These are phyloP conservation scores for Tetrahymena malaccensis DNA, from an alignment of 73 alveolate species.

Conservation along the genomic window DNA sequence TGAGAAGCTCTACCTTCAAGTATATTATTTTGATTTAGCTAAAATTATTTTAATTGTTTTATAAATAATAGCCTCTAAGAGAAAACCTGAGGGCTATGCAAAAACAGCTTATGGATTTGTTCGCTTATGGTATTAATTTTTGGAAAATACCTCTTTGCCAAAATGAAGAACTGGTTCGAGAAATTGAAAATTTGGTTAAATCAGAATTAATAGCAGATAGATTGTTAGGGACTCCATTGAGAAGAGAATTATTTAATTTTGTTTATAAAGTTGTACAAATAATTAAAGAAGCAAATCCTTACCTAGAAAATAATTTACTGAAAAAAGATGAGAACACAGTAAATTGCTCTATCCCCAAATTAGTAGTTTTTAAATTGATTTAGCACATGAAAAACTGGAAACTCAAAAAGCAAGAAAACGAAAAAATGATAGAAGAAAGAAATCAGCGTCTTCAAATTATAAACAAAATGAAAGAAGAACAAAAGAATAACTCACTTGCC, in stretches of 20 bases:
- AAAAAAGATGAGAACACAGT: neutral
- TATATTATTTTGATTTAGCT: neutral
- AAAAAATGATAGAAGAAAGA: neutral
- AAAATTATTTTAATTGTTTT: neutral
- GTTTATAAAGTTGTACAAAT: neutral
- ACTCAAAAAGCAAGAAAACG: neutral
- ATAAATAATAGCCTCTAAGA: neutral
- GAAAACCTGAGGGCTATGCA: neutral
- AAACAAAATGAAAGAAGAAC: neutral
- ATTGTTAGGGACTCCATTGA: neutral
- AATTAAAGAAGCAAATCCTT: neutral
- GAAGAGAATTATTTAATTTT: neutral
- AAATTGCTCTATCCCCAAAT: neutral
- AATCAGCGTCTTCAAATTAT: neutral
- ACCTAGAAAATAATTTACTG: neutral
- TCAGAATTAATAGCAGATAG: neutral
- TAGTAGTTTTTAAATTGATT: neutral
- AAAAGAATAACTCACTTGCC: neutral
- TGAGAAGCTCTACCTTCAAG: neutral
- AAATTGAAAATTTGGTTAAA: neutral
- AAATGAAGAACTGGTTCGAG: neutral
- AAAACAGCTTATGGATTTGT: neutral
- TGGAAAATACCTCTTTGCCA: neutral
- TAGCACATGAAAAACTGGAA: neutral
- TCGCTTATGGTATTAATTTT: neutral